phyloP scores from a whole-genome alignment of 2,329 filamentous ascomycete species.

The Cladosporium halotolerans region DNA sequence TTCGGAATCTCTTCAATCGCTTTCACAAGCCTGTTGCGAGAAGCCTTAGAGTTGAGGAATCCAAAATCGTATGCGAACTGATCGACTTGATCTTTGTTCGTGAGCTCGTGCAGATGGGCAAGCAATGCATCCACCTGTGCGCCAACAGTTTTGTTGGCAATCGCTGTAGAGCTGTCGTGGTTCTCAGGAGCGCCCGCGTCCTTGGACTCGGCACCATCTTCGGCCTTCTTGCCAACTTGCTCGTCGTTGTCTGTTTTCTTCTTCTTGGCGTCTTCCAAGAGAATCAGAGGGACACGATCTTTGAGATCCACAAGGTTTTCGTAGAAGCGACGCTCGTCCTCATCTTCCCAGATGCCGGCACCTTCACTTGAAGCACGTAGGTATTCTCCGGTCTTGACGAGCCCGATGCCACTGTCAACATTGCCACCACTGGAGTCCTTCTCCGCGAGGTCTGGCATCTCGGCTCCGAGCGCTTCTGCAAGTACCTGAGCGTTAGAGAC shows the following conservation, averaged over 20 bases:
- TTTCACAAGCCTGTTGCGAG: constrained; percentile 87
- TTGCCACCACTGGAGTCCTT: constrained; percentile 63
- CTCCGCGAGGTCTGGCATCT: constrained; percentile 91
- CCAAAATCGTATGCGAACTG: constrained; percentile 94
- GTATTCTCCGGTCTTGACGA: constrained; percentile 92
- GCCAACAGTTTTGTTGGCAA: constrained; percentile 95
- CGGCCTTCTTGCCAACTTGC: constrained; percentile 68
- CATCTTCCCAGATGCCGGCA: constrained; percentile 95
- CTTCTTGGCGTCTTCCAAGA: constrained; percentile 91
- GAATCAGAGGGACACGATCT: constrained; percentile 87
- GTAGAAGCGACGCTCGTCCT: constrained; percentile 95
- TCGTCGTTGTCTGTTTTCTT: constrained; percentile 82
- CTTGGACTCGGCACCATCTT: constrained; percentile 44
- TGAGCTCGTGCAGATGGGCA: constrained; percentile 80
- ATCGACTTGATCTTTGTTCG: constrained; percentile 85
- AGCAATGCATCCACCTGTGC: constrained; percentile 92
- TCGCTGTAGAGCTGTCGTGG: constrained; percentile 86
- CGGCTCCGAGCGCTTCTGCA: constrained; percentile 77
- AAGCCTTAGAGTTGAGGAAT: constrained; percentile 97
- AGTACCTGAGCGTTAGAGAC: constrained; percentile 84
- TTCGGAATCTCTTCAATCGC: constrained; percentile 92
- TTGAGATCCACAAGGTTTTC: constrained; percentile 94
- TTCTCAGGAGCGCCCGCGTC: constrained; percentile 48
- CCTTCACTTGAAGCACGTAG: constrained; percentile 84
- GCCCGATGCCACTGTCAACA: constrained; percentile 73